phyloP scores from a whole-genome alignment of 495 filamentous ascomycete species.

The Oidiodendron maius region DNA sequence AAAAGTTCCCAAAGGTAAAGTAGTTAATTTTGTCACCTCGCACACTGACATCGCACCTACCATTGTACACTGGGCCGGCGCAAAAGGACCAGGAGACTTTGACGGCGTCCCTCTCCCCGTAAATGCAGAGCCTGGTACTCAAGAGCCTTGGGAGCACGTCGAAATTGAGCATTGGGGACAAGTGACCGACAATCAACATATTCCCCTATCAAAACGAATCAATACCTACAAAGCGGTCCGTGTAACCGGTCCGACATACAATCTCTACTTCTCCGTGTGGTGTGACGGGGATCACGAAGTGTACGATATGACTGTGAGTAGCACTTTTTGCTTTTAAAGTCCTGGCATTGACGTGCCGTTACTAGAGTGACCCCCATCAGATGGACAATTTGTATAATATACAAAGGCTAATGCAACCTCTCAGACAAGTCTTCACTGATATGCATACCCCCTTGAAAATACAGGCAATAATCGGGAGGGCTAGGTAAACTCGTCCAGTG shows the following conservation, averaged over 20 bases:
- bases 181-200: slow-evolving; percentile 31
- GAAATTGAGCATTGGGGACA: slow-evolving; percentile 55
- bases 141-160: slow-evolving; percentile 43
- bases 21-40: slow-evolving; percentile 43
- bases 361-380: slow-evolving; percentile 45
- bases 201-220: slow-evolving; percentile 20
- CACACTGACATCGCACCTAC: slow-evolving; percentile 62
- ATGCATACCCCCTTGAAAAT: too few relatives aligned
- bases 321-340: not conserved
- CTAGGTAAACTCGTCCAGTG: too few relatives aligned
- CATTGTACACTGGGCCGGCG: slow-evolving; percentile 42
- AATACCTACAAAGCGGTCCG: slow-evolving; percentile 56
- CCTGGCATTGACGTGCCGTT: not conserved
- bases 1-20: slow-evolving; percentile 30
- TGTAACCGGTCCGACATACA: slow-evolving; percentile 40
- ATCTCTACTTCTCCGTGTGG: slow-evolving; percentile 55
- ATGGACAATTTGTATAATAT: slow-evolving; percentile 49
- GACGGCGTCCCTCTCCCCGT: slow-evolving; percentile 48
- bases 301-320: slow-evolving; percentile 46
- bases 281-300: slow-evolving; percentile 55
- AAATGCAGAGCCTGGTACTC: slow-evolving; percentile 14
- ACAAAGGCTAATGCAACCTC: too few relatives aligned
- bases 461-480: too few relatives aligned
- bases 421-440: too few relatives aligned
- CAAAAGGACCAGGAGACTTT: slow-evolving; percentile 38